Evolutionary conservation across 1,284 basidiomycete species (phyloP), one percentile per base, ranked within the genome.

Genomic region (Tilletia caries): DNA sequence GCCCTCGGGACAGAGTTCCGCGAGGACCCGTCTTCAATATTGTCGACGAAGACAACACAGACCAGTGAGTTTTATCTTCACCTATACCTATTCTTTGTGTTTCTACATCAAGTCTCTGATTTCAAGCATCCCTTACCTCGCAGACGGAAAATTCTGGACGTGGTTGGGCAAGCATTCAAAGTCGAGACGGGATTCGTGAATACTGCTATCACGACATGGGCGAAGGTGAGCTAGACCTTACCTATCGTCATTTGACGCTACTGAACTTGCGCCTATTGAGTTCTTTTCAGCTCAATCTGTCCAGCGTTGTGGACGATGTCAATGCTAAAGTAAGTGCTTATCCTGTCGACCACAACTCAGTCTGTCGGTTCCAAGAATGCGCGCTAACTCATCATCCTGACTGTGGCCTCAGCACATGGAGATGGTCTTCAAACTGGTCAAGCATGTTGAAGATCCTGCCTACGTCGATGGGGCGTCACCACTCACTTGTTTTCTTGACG

Each of bases 1-100:
- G 77, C 54, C 68, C 71, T 2, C 71, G 73, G 29, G 66, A 62
- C 15, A 65, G 70, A 34, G 72, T 73, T 1, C 77, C 77, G 10
- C 66, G 64, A 20, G 76, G 73, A 13, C 75, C 75, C 52, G 69
- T 79, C 52, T 76, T 79, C 68, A 77, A 79, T 65, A 58, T 79
- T 4, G 76, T 75, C 25, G 77, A 79, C 64, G 73, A 75, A 25
- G 71, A 68, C 4, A 72, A 79, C 20, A 66, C 75, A 20, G 73
- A 70, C 29, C 74, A 75, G 64, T 48, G 60, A 62, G 58, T n/a
- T n/a, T 62, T 15, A 10, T 41, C 37, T 41, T 5, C 33, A 18
- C 48, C n/a, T n/a, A n/a, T n/a, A n/a, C 66, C n/a, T 20, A 6
- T 34, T 43, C 43, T 44, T 25, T 27, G 33, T 27, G 27, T 43